Evolutionary conservation across 2,329 filamentous ascomycete genomes (phyloP).

Genomic region (Endocalyx cinctus): DNA sequence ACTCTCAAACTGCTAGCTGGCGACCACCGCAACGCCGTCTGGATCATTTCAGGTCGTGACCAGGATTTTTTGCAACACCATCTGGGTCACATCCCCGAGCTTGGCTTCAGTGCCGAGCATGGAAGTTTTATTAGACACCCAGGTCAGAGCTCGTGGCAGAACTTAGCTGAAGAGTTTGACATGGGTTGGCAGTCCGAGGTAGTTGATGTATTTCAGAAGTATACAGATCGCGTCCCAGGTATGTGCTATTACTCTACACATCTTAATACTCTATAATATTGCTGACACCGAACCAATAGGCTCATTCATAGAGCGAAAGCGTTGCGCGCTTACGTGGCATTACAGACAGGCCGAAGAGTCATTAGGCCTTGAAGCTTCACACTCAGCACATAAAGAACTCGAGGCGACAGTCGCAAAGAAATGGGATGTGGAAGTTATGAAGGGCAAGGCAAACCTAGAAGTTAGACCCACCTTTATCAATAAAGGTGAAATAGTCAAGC

Average conservation of each 20-base stretch:
- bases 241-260: constrained; percentile 23
- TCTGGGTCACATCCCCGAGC: constrained; percentile 81
- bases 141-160: constrained; percentile 74
- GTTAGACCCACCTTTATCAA: constrained; percentile 97
- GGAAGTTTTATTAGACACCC: constrained; percentile 91
- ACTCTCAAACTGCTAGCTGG: constrained; percentile 75
- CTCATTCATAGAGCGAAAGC: constrained; percentile 90
- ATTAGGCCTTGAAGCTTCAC: constrained; percentile 73
- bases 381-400: constrained; percentile 76
- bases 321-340: constrained; percentile 94
- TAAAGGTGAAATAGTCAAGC: constrained; percentile 92
- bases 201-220: constrained; percentile 77
- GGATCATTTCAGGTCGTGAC: constrained; percentile 96
- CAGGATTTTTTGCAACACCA: constrained; percentile 87
- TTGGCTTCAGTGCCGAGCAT: constrained; percentile 96
- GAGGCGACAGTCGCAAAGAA: constrained; percentile 69
- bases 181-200: constrained; percentile 93
- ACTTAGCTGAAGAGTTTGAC: constrained; percentile 77
- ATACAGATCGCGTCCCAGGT: constrained; percentile 82
- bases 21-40: constrained; percentile 82
- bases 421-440: constrained; percentile 95
- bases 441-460: constrained; percentile 93
- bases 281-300: constrained; percentile 40
- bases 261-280: neutral
- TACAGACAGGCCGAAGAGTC: constrained; percentile 89